Evolutionary conservation across 2,329 filamentous ascomycete genomes (phyloP), one percentile per base, ranked within the genome.

Genomic region (Neonectria faginata): DNA sequence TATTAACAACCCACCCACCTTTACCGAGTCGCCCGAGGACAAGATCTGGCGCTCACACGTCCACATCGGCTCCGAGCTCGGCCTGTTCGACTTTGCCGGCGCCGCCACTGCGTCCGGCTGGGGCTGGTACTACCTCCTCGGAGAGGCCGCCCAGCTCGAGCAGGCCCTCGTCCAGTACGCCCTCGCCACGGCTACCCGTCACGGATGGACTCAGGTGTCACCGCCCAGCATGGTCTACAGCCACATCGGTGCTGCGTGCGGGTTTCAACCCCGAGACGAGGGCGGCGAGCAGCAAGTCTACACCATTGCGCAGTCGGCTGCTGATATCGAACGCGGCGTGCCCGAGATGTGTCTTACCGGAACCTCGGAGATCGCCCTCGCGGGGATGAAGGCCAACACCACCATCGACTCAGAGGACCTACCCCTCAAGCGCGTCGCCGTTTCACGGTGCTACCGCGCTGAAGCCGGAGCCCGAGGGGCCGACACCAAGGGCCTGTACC

Each of bases 71-170:
- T 85, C 89, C 5, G 88, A 94, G 74, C 87, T 99, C n/a, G 90
- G 91, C 36, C 85, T 99, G n/a, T 84, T 99, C 56, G 95, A 99
- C 81, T 97, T 99, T 75, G 84, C 91, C 5, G 90, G 87, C 64
- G 93, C 94, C 5, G 91, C 91, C 2, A 89, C 87, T n/a, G 90
- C 93, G 1, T 92, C 91, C 3, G 96, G 96, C 41, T 99, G 95
- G 95, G 96, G 96, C 1, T 99, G 94, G 93, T 99, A 99, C 82
- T 98, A 94, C 79, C 88, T 99, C 11, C 84, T 93, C n/a, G 93
- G 95, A 75, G 94, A 97, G 75, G 96, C 90, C 9, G 94, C 94
- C 0, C 88, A 96, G 77, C 86, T 99, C n/a, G 96, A 99, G 80
- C 95, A 98, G 76, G 96, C 96, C 0, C 86, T 99, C 3, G 83